A percentile compares a stretch with the other conserved stretches of the same genome.
phyloP scores from a whole-genome alignment of 2,329 filamentous ascomycete genomes.

The Kalmusia sp. region DNA sequence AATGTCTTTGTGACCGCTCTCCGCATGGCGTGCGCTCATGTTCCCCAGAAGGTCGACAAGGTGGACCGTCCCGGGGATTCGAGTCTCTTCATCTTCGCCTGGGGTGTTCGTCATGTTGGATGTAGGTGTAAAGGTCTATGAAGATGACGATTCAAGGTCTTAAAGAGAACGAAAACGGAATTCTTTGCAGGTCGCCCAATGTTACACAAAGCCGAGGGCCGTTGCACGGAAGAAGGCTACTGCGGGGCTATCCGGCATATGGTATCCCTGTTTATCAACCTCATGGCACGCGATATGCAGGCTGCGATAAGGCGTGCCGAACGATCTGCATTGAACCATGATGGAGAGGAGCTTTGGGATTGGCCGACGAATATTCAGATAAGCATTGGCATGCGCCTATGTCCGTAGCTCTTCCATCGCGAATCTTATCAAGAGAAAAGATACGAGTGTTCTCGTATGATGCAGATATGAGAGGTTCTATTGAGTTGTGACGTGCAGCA shows the following conservation, averaged over 20 bases:
- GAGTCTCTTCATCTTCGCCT: constrained; percentile 3
- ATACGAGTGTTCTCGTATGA: too few species aligned
- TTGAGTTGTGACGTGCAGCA: too few species aligned
- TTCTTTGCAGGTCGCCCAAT: background rate
- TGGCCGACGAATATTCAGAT: too few species aligned
- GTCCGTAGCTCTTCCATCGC: too few species aligned
- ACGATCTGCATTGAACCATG: background rate
- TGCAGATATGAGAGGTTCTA: too few species aligned
- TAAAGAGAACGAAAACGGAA: too few species aligned
- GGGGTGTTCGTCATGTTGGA: background rate
- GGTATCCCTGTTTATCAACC: background rate
- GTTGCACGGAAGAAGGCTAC: background rate
- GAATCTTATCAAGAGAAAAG: too few species aligned
- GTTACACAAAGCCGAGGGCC: background rate
- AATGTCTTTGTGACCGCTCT: constrained; percentile 45
- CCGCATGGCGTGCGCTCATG: constrained; percentile 45
- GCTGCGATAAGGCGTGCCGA: background rate
- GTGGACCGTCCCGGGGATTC: constrained; percentile 51
- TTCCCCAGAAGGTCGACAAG: constrained; percentile 51
- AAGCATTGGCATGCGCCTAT: too few species aligned
- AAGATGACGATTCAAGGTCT: too few species aligned
- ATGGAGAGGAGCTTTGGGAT: background rate
- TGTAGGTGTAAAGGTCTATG: background rate
- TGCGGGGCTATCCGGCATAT: background rate
- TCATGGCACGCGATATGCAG: background rate